A percentile compares a stretch with the other conserved stretches of the same genome.
Evolutionary conservation across 805 yeast genomes (phyloP).

Genomic region (Pichia paraexigua): DNA sequence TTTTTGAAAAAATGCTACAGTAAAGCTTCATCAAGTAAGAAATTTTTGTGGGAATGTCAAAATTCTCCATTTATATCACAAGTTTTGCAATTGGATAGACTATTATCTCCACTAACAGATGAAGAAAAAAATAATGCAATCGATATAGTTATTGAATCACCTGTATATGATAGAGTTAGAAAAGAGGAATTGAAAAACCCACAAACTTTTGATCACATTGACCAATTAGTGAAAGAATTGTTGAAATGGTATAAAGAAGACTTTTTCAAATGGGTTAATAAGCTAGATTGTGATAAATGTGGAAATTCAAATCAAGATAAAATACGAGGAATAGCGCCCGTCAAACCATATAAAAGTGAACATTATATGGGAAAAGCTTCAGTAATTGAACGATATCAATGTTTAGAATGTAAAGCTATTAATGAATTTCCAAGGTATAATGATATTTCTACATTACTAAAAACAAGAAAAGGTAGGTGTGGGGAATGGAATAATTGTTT

Average conservation of each 20-base stretch:
- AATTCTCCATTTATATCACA: not conserved
- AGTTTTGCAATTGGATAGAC: not conserved
- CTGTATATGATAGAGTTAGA: constrained; percentile 46
- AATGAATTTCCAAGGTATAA: constrained; percentile 74
- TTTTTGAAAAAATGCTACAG: not conserved
- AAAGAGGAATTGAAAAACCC: constrained; percentile 16
- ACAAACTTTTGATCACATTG: constrained; percentile 38
- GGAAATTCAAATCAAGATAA: constrained; percentile 32
- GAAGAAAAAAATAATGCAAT: constrained; percentile 48
- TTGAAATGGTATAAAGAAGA: constrained; percentile 66
- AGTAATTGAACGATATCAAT: constrained; percentile 55
- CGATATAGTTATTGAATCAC: constrained; percentile 52
- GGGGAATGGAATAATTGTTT: constrained; percentile 95
- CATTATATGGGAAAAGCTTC: constrained; percentile 41
- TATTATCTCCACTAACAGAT: not conserved
- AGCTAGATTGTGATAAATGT: constrained; percentile 54
- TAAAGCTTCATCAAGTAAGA: not conserved
- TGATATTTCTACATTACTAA: constrained; percentile 52
- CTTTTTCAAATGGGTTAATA: constrained; percentile 79
- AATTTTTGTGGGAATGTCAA: not conserved
- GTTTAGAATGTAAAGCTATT: constrained; percentile 39
- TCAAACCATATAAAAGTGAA: constrained; percentile 33
- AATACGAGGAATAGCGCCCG: constrained; percentile 31
- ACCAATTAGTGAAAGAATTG: constrained; percentile 48
- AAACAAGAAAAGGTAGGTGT: constrained; percentile 70